These are phyloP conservation scores for Cladosporium sp. DNA, from an alignment of 2,329 filamentous ascomycete species.

Conservation along the genomic window DNA sequence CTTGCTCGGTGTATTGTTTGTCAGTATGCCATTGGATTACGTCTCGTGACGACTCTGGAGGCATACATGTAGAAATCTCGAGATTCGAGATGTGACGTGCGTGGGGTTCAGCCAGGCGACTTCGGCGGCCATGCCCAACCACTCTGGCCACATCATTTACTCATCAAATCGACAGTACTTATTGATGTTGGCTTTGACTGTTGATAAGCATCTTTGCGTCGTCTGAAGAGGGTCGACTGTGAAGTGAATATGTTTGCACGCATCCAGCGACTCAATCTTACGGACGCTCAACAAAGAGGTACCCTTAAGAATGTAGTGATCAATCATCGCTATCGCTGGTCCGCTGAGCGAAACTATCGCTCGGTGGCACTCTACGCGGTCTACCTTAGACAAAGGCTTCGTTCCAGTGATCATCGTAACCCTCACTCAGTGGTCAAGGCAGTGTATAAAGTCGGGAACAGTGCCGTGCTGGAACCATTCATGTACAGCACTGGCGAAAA, in stretches of 20 bases:
- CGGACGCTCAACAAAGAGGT: too few species aligned
- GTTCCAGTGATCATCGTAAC: neutral
- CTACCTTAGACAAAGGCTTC: neutral
- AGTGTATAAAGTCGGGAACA: neutral
- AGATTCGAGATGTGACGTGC: slow-evolving; percentile 11
- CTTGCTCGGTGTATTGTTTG: neutral
- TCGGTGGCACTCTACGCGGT: neutral
- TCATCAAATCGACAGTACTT: neutral
- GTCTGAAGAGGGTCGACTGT: neutral
- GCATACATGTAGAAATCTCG: slow-evolving; percentile 12
- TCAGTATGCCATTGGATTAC: neutral
- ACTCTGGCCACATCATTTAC: neutral
- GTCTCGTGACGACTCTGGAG: neutral
- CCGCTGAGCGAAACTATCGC: neutral
- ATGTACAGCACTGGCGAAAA: neutral
- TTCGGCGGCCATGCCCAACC: slow-evolving; percentile 1
- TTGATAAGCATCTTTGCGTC: neutral
- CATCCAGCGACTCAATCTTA: too few species aligned
- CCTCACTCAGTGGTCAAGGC: neutral
- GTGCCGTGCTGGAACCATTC: neutral
- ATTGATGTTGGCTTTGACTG: neutral
- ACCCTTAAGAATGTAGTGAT: neutral
- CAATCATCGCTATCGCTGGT: neutral
- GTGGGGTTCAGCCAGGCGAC: slow-evolving; percentile 5
- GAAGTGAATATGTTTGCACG: neutral